Percentiles rank a stretch among this genome's conserved stretches.
Conservation (phyloP, 2,329 filamentous ascomycete genomes). For the Dissoconium aciculare region DNA sequence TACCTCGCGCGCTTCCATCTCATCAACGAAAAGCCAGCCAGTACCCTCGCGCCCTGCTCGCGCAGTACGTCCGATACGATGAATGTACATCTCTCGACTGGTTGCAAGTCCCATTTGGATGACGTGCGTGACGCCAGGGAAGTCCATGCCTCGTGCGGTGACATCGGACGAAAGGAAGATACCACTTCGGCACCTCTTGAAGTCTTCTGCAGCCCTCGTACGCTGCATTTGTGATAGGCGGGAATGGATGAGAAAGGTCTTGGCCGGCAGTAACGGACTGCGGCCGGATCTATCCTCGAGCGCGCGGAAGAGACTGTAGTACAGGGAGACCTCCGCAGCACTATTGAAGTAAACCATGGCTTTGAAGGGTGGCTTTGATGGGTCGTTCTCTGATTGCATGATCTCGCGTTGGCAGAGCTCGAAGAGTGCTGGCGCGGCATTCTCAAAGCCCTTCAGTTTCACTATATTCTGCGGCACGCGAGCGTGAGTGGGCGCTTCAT, state of each 20-base stretch:
- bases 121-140: conserved; percentile 90
- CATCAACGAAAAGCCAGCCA: conserved; percentile 51
- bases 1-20: conserved; percentile 37
- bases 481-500: conserved; percentile 75
- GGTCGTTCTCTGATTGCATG: conserved; percentile 25
- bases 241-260: conserved; percentile 57
- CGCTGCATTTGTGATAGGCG: conserved; percentile 56
- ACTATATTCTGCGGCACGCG: conserved; percentile 69
- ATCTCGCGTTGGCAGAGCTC: conserved; percentile 47
- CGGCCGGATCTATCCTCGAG: background rate
- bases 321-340: conserved; percentile 55
- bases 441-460: conserved; percentile 52
- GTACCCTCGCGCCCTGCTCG: conserved; percentile 68
- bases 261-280: conserved; percentile 19
- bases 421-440: conserved; percentile 59
- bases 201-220: conserved; percentile 54
- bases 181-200: conserved; percentile 48
- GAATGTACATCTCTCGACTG: conserved; percentile 55
- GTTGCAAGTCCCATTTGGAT: conserved; percentile 52
- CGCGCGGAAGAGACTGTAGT: conserved; percentile 22
- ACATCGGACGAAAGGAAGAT: conserved; percentile 24
- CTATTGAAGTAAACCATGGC: conserved; percentile 87
- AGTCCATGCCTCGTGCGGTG: conserved; percentile 93
- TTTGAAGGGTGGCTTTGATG: conserved; percentile 56
- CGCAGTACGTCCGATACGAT: conserved; percentile 85